Evolutionary conservation across 1,139 yeast genomes (phyloP).

Genomic region (Yamadazyma oceani): DNA sequence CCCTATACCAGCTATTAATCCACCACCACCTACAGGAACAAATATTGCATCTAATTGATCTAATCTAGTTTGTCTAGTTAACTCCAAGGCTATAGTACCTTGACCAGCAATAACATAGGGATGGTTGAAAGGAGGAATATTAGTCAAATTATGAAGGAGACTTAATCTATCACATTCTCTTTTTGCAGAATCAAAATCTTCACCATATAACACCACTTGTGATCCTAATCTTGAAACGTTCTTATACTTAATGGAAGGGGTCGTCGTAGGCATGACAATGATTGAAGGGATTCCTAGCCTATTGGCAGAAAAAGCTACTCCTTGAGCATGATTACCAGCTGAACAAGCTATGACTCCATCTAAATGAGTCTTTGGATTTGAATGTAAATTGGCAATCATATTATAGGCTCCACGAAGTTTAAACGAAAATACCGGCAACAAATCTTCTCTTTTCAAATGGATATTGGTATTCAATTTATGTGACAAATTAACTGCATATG

Average conservation of each 20-base stretch:
- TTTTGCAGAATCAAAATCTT: slow-evolving; percentile 92
- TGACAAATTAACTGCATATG: slow-evolving; percentile 73
- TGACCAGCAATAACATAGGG: slow-evolving; percentile 99
- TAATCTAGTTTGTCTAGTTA: slow-evolving; percentile 79
- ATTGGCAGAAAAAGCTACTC: slow-evolving; percentile 91
- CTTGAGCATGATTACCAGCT: slow-evolving; percentile 99
- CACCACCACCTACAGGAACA: slow-evolving; percentile 97
- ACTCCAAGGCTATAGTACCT: slow-evolving; percentile 94
- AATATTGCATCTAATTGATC: slow-evolving; percentile 83
- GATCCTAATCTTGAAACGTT: slow-evolving; percentile 92
- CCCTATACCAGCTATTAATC: slow-evolving; percentile 87
- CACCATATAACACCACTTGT: slow-evolving; percentile 89
- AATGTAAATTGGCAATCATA: slow-evolving; percentile 84
- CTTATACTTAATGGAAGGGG: slow-evolving; percentile 90
- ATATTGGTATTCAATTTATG: slow-evolving; percentile 73
- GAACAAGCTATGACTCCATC: slow-evolving; percentile 97
- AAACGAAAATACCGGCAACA: slow-evolving; percentile 92
- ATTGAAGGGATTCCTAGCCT: slow-evolving; percentile 87
- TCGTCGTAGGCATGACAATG: slow-evolving; percentile 96
- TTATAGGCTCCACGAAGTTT: slow-evolving; percentile 97
- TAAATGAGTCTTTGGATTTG: slow-evolving; percentile 55
- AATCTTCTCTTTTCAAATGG: slow-evolving; percentile 83
- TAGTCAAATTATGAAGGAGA: slow-evolving; percentile 68
- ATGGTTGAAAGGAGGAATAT: slow-evolving; percentile 96
- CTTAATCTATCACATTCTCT: slow-evolving; percentile 78